A percentile compares a stretch with the other conserved stretches of the same genome.
These are phyloP conservation scores for Mycena vulgaris DNA, from an alignment of 768 basidiomycete species.

Conservation along the genomic window DNA sequence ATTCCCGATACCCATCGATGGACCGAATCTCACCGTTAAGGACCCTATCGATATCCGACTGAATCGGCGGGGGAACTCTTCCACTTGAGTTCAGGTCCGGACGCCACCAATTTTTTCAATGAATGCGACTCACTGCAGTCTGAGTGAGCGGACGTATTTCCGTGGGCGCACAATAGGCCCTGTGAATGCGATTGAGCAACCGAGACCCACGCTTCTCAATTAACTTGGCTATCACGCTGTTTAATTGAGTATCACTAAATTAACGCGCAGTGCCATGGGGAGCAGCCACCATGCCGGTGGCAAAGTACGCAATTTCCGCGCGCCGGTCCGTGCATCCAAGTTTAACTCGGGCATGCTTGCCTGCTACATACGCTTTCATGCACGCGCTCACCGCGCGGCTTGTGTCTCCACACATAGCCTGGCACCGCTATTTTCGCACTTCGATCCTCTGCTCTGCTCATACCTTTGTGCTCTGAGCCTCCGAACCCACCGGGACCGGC, in stretches of 20 bases:
- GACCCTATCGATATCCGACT: slow-evolving; percentile 27
- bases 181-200: background rate
- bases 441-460: slow-evolving; percentile 16
- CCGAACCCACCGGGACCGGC: background rate
- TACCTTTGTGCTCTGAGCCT: background rate
- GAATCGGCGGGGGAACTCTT: slow-evolving; percentile 2
- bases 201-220: background rate
- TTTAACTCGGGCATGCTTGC: slow-evolving; percentile 25
- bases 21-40: slow-evolving; percentile 8
- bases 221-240: slow-evolving; percentile 7
- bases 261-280: background rate
- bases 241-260: background rate
- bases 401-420: background rate
- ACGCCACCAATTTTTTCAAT: no score
- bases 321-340: slow-evolving; percentile 29
- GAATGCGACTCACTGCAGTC: no score
- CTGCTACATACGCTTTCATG: slow-evolving; percentile 24
- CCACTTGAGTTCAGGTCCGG: no score
- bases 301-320: slow-evolving; percentile 24
- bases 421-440: slow-evolving; percentile 28
- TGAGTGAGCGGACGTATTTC: no score
- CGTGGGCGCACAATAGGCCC: background rate
- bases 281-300: background rate
- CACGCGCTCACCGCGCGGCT: slow-evolving; percentile 31
- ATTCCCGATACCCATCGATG: slow-evolving; percentile 26